These are phyloP conservation scores for Arctium lappa DNA, from an alignment of 129 eudicot species.

Conservation along the genomic window DNA sequence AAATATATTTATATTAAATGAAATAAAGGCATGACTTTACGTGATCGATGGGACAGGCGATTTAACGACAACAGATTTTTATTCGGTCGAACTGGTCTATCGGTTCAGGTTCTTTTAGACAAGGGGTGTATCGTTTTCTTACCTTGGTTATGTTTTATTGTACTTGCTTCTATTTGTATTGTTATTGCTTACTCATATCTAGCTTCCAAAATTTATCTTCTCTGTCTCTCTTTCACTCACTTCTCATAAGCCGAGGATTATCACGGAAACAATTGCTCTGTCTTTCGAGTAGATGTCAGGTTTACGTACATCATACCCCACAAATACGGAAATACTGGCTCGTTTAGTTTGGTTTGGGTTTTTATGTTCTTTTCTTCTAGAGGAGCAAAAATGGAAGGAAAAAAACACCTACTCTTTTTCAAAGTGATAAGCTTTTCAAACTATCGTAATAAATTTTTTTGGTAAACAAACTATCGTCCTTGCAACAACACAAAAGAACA, in stretches of 20 bases:
- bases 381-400: neutral
- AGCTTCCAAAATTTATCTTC: neutral
- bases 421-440: neutral
- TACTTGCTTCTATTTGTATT: neutral
- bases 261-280: neutral
- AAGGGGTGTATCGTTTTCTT: neutral
- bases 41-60: neutral
- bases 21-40: neutral
- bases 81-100: neutral
- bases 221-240: neutral
- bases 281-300: neutral
- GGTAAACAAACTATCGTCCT: neutral
- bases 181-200: neutral
- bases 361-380: neutral
- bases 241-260: neutral
- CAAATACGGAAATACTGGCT: neutral
- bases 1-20: too few relatives aligned
- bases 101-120: neutral
- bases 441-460: neutral
- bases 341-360: neutral
- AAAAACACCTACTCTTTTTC: neutral
- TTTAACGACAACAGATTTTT: neutral
- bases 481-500: neutral
- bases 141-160: neutral
- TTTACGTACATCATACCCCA: neutral